A percentile compares a stretch with the other conserved stretches of the same genome.
Conservation (phyloP, 768 basidiomycete species). For the Amyloporia xantha region DNA sequence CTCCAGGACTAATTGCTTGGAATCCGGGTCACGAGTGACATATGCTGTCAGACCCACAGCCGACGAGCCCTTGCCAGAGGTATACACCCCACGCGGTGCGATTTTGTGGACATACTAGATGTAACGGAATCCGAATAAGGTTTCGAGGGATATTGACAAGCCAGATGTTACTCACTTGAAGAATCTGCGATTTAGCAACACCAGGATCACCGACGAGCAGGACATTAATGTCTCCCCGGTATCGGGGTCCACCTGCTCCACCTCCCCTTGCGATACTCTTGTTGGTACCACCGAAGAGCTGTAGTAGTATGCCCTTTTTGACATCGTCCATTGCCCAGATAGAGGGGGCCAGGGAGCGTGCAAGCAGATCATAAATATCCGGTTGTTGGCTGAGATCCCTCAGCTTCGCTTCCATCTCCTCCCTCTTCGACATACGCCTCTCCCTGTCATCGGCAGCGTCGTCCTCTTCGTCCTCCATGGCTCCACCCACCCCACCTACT, state of each 20-base stretch:
- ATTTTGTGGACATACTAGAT: constrained; percentile 97
- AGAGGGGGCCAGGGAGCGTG: constrained; percentile 84
- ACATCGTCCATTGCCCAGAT: constrained; percentile 99
- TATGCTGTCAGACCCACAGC: constrained; percentile 99
- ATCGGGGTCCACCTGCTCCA: constrained; percentile 92
- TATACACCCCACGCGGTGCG: constrained; percentile 94
- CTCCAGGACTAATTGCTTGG: constrained; percentile 95
- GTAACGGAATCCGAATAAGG: too few species aligned
- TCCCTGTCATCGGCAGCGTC: constrained; percentile 36
- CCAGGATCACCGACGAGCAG: constrained; percentile 97
- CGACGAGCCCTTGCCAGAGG: constrained; percentile 96
- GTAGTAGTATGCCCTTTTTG: constrained; percentile 95
- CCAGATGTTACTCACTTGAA: constrained; percentile 51
- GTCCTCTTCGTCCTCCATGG: constrained; percentile 46
- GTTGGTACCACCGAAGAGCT: constrained; percentile 96
- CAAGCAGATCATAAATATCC: constrained; percentile 82
- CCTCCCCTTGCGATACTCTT: constrained; percentile 91
- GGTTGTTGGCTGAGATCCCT: constrained; percentile 62
- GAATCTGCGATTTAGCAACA: constrained; percentile 92
- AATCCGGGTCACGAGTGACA: constrained; percentile 96
- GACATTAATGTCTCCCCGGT: constrained; percentile 97
- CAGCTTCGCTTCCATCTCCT: constrained; percentile 76
- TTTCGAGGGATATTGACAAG: too few species aligned
- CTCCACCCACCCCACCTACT: constrained; percentile 60
- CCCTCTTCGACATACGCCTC: constrained; percentile 39